Base-by-base conservation (phyloP, 2,329 filamentous ascomycete genomes). In the Colletotrichum tropicicola region DNA sequence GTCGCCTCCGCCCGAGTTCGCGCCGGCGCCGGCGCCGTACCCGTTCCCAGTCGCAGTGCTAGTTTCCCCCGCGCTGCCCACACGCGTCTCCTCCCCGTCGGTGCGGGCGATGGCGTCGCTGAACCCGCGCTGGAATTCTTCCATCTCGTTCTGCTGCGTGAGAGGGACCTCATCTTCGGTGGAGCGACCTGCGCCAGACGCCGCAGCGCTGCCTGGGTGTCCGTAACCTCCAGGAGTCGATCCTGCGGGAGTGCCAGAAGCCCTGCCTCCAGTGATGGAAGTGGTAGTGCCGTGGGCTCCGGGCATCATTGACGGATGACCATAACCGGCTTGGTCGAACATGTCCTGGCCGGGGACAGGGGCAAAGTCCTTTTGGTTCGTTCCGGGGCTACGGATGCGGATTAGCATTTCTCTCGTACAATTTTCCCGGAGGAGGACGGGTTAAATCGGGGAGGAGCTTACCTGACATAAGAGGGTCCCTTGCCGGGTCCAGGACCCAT, bases 91-190 rank as follows among this genome's bases (percentile, higher is more conserved):
- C 66, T 79, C 77, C 47, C 82, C 79, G 9, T 75, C 74, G 5
- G 75, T 76, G 3, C 73, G 69, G 39, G 72, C 74, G 30, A 86
- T 73, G 2, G 77, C 80, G 1, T 80, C 75, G 61, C 77, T 75
- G 64, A 79, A 81, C 55, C 79, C 77, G 6, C 79, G 76, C 6
- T 78, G 76, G 60, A 83, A 84, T 23, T 85, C 83, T 21, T 84
- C 81, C 28, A 80, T 74, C 60, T 81, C 80, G 15, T 21, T 44
- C 21, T 55, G 47, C 6, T 80, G 75, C 0, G 79, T 79, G 49
- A 83, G 71, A 13, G 81, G 80, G 7, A 78, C 72, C 58, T 77
- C 73, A 25, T 83, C 79, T 37, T 15, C n/a, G 9, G 30, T 17
- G n/a, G 39, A 6, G 39, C 39, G n/a, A n/a, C n/a, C n/a, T n/a